phyloP scores from a whole-genome alignment of 1,284 basidiomycete species.

The Phlebopus sp. region DNA sequence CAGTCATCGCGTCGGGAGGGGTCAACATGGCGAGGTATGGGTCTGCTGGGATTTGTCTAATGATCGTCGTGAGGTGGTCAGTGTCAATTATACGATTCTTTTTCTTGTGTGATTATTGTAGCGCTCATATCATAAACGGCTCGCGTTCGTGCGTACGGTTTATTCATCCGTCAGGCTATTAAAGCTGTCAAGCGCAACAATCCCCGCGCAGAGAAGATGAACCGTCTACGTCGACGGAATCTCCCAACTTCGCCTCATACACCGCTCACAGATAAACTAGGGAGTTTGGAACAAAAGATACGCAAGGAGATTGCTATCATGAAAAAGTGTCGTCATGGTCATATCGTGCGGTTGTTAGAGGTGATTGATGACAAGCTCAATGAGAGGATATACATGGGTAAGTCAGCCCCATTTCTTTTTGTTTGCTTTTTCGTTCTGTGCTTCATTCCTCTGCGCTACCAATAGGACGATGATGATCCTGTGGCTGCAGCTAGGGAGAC shows the following conservation, averaged over 20 bases:
- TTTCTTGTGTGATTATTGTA: too few relatives aligned
- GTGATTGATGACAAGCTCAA: conserved; percentile 93
- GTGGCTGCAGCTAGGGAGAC: conserved; percentile 30
- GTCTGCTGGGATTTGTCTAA: conserved; percentile 59
- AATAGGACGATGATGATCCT: conserved; percentile 34
- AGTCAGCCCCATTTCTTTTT: conserved; percentile 36
- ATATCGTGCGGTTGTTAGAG: conserved; percentile 90
- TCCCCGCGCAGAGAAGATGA: conserved; percentile 52
- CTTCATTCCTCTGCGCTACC: too few relatives aligned
- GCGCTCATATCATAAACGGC: conserved; percentile 2
- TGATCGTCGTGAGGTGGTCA: conserved; percentile 38
- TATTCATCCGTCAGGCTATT: conserved; percentile 61
- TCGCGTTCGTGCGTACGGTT: conserved; percentile 1
- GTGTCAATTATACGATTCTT: conserved; percentile 19
- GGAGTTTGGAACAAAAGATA: conserved; percentile 78
- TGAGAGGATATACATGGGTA: conserved; percentile 92
- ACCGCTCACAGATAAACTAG: conserved; percentile 57
- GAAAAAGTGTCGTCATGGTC: conserved; percentile 91
- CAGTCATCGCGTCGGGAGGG: conserved; percentile 66
- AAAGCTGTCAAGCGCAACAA: conserved; percentile 74
- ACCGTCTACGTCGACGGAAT: conserved; percentile 54
- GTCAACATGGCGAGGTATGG: conserved; percentile 82
- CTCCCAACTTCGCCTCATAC: conserved; percentile 52
- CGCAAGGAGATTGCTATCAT: conserved; percentile 95
- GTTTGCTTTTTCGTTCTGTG: conserved; percentile 25